Conservation (phyloP, 1,284 basidiomycete genomes). For the Cutaneotrichosporon sp. region DNA sequence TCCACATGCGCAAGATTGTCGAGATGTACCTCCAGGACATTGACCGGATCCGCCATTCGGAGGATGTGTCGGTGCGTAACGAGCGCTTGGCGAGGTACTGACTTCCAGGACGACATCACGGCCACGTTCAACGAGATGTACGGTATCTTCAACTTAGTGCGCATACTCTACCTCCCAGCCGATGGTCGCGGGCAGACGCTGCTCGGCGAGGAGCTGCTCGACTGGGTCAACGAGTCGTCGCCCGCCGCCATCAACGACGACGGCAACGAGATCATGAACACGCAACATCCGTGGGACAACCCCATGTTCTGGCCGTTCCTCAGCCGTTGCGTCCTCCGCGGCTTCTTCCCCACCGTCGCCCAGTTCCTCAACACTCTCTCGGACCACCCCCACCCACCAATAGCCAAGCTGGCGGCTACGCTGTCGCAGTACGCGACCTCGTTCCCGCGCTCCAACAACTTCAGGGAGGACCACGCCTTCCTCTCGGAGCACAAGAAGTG, state of each 20-base stretch:
- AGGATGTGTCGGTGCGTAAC: slow-evolving; percentile 4
- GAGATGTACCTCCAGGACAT: slow-evolving; percentile 46
- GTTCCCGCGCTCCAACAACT: slow-evolving; percentile 67
- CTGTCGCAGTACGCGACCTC: slow-evolving; percentile 67
- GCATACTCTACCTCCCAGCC: slow-evolving; percentile 79
- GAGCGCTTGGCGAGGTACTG: not conserved
- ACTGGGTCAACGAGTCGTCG: slow-evolving; percentile 79
- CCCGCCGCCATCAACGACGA: slow-evolving; percentile 62
- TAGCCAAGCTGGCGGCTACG: slow-evolving; percentile 64
- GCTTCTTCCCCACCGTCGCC: slow-evolving; percentile 71
- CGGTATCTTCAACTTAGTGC: slow-evolving; percentile 81
- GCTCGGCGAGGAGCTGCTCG: slow-evolving; percentile 90
- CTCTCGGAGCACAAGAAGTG: slow-evolving; percentile 70
- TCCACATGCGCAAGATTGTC: slow-evolving; percentile 45
- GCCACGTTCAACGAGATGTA: slow-evolving; percentile 67
- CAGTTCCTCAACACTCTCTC: slow-evolving; percentile 72
- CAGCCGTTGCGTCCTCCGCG: slow-evolving; percentile 66
- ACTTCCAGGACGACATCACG: slow-evolving; percentile 55
- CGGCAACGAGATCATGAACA: slow-evolving; percentile 73
- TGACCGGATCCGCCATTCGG: slow-evolving; percentile 27
- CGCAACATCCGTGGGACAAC: slow-evolving; percentile 77
- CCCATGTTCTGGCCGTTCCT: slow-evolving; percentile 72
- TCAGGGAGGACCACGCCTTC: slow-evolving; percentile 71
- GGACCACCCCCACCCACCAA: slow-evolving; percentile 67
- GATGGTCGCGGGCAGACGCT: slow-evolving; percentile 80